Evolutionary conservation across 1,284 basidiomycete genomes (phyloP), one percentile per base, ranked within the genome.

Genomic region (Wallemia ichthyophaga): DNA sequence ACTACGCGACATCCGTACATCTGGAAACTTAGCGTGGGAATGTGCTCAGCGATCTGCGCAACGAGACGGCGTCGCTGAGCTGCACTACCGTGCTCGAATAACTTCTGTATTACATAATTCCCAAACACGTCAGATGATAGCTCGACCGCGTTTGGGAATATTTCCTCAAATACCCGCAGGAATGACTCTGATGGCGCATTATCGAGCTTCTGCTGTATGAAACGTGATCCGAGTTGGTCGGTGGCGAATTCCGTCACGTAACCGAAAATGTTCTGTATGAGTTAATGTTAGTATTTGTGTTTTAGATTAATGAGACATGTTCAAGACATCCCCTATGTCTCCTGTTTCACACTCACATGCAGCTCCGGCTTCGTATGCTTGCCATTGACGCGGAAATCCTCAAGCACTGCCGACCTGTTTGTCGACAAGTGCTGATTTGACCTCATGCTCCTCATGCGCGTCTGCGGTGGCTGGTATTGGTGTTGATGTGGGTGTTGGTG

Each of bases 111-210:
- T 60, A 89, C 80, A 72, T 95, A 98, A 73, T 98, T 98, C 61
- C 92, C 92, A 68, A 95, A 98, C 53, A 96, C 87, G 67, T 96
- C 89, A 63, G 83, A 83, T 67, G 92, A 85, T 60, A 98, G 75
- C 62, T 81, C 77, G 57, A 86, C 71, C 1, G 82, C 76, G 66
- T 81, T 79, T 13, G 88, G 85, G 54, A 86, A 75, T 63, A 96
- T 83, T 71, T 98, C 94, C 59, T 85, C 80, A 64, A 92, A 96
- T n/a, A 95, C 77, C 55, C 84, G 75, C 64, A 85, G 83, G 68
- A 82, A 85, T 74, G 81, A 87, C 69, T 86, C 84, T 65, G 83
- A 85, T 15, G 78, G 75, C 1, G 76, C 78, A 68, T 85, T 66
- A 69, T 83, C 85, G 2, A 75, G 72, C 66, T 83, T 85, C 68